Evolutionary conservation across 192 early-diverging fungal species (phyloP), one percentile per base, ranked within the genome.

Genomic region (Linnemannia schmuckeri): DNA sequence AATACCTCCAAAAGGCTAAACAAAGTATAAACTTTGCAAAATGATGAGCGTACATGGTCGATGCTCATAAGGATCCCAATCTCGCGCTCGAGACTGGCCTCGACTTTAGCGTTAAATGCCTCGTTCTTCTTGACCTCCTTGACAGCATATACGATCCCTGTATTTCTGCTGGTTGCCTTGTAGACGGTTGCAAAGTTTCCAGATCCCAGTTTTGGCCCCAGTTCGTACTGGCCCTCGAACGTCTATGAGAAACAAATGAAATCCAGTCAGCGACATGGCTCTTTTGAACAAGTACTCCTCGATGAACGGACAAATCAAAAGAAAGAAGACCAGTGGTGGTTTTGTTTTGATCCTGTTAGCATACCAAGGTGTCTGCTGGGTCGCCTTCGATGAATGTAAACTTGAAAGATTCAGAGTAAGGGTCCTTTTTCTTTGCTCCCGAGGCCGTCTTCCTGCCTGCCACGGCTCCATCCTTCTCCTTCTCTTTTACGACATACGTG

Each of bases 111-210:
- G 76, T 93, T 95, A 72, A 94, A 93, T 54, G 89, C 90, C 81
- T 92, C 94, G 78, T 93, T 93, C 83, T 94, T 94, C 68, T 93
- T 93, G 33, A 96, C 91, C 49, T 94, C 93, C 84, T 96, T 96
- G 72, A 95, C 93, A 8, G 95, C 95, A 74, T 88, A 95, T n/a
- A 87, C 83, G 33, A 91, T 76, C 17, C 92, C 92, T 49, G 90
- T 92, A 18, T 79, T 88, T 52, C 92, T 77, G 47, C 93, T 89
- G 18, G 87, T 90, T 9, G 90, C 92, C 18, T 88, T 77, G 75
- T 88, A 90, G 35, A 96, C 95, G 20, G 94, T 92, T 27, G 93
- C 93, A 87, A 96, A 96, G 33, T 92, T 92, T 37, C 93, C 93
- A 18, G 83, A 70, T n/a, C 89, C 89, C 13, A 90, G 61, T 30